These are phyloP conservation scores for Meripilus lineatus DNA, from an alignment of 1,284 basidiomycete genomes.

Conservation along the genomic window DNA sequence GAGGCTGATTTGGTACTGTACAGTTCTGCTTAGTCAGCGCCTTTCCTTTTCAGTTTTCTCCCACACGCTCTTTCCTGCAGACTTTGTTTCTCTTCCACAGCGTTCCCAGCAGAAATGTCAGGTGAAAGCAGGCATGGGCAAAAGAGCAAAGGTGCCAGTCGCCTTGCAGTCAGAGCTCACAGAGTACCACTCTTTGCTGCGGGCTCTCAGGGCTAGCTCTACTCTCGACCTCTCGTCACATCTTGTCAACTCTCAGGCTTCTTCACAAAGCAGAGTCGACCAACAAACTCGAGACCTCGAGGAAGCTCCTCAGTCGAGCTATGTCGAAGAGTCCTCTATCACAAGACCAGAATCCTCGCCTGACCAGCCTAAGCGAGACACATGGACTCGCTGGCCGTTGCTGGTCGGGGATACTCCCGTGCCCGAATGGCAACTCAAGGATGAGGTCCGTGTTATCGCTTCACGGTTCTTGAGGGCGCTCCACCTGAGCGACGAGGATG, in stretches of 20 bases:
- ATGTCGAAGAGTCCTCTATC: neutral
- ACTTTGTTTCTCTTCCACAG: constrained; percentile 11
- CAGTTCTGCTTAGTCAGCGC: constrained; percentile 36
- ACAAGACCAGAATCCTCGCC: neutral
- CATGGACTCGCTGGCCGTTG: constrained; percentile 67
- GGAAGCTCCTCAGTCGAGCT: neutral
- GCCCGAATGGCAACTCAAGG: constrained; percentile 56
- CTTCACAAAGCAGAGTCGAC: neutral
- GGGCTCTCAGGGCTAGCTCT: constrained; percentile 48
- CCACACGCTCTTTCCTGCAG: neutral
- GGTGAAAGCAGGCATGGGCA: constrained; percentile 29
- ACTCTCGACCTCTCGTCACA: constrained; percentile 51
- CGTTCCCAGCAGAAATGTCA: neutral
- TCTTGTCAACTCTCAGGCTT: constrained; percentile 6
- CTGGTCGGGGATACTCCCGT: constrained; percentile 47
- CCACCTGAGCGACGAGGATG: neutral
- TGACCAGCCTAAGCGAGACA: constrained; percentile 23
- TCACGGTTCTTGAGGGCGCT: constrained; percentile 19
- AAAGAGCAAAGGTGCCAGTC: constrained; percentile 40
- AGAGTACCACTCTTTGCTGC: constrained; percentile 59
- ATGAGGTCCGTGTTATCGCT: constrained; percentile 48
- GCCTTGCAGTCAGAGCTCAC: constrained; percentile 53
- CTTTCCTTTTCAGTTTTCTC: constrained; percentile 8
- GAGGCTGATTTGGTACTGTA: constrained; percentile 36
- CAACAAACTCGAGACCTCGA: neutral